phyloP scores from a whole-genome alignment of 2,329 filamentous ascomycete genomes.

The Emydomyces testavorans region DNA sequence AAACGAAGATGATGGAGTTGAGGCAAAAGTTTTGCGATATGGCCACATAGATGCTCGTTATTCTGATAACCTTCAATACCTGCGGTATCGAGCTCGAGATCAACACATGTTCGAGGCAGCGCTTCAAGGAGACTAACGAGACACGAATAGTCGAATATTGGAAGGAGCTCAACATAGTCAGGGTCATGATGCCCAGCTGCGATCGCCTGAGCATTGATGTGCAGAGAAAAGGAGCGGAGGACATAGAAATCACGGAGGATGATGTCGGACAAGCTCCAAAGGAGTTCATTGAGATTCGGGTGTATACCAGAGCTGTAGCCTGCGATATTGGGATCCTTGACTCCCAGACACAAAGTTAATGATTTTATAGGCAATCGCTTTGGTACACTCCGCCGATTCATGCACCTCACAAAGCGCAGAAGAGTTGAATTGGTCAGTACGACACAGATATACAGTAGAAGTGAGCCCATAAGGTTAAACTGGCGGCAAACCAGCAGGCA shows the following conservation, averaged over 20 bases:
- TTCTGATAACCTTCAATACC: constrained; percentile 11
- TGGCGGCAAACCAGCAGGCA: constrained; percentile 7
- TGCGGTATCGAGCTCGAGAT: constrained; percentile 15
- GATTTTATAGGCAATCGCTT: constrained; percentile 2
- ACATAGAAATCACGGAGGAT: not conserved
- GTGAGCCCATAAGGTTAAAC: not conserved
- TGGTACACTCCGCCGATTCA: not conserved
- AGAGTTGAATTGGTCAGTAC: constrained; percentile 3
- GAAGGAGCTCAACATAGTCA: not conserved
- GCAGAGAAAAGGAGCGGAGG: not conserved
- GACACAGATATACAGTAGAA: not conserved
- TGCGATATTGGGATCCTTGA: not conserved
- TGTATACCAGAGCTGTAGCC: not conserved
- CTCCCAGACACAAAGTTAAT: constrained; percentile 5
- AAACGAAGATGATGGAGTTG: constrained; percentile 11
- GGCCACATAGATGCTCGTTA: constrained; percentile 12
- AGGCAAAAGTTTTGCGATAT: constrained; percentile 9
- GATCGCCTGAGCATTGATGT: not conserved
- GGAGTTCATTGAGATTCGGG: not conserved
- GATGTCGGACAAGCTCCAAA: not conserved
- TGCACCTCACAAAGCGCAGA: not conserved
- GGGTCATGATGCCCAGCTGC: not conserved
- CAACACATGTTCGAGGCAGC: constrained; percentile 9
- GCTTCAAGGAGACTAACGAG: constrained; percentile 7
- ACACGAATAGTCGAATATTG: not conserved